Evolutionary conservation across 345 rosid genomes (phyloP).

Genomic region (Gossypioides kirkii): DNA sequence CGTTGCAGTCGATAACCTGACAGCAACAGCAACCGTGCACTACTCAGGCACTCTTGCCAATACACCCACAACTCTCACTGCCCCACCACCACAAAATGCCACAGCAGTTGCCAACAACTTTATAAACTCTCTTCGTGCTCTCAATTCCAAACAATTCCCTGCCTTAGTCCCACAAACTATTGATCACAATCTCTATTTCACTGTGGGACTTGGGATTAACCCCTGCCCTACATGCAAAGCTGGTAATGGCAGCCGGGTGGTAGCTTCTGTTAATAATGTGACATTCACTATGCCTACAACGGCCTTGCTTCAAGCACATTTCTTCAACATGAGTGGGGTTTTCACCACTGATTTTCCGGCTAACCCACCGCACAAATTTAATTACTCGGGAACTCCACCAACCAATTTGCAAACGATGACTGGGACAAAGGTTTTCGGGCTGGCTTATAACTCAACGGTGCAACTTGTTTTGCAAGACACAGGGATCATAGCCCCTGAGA

Average conservation of each 20-base stretch:
- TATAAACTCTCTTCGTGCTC: conserved; percentile 51
- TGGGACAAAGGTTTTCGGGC: conserved; percentile 61
- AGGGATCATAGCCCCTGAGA: conserved; percentile 66
- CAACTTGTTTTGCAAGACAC: conserved; percentile 87
- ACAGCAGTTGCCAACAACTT: conserved; percentile 61
- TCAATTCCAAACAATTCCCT: conserved; percentile 69
- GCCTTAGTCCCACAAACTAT: conserved; percentile 64
- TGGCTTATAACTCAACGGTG: conserved; percentile 66
- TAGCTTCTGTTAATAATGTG: conserved; percentile 72
- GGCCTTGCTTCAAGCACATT: conserved; percentile 76
- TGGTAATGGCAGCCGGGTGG: conserved; percentile 66
- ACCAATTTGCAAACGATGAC: conserved; percentile 34
- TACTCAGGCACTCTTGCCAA: conserved; percentile 67
- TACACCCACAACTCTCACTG: conserved; percentile 43
- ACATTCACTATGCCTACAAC: conserved; percentile 80
- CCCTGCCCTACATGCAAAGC: conserved; percentile 77
- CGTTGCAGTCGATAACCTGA: conserved; percentile 63
- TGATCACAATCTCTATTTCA: conserved; percentile 64
- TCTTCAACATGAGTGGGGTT: conserved; percentile 68
- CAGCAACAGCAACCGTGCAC: conserved; percentile 79
- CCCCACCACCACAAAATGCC: conserved; percentile 79
- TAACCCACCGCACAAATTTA: conserved; percentile 52
- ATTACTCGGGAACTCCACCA: conserved; percentile 62
- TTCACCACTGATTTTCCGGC: conserved; percentile 83
- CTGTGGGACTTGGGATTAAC: conserved; percentile 73